A percentile compares a stretch with the other conserved stretches of the same genome.
These are phyloP conservation scores for Ananas comosus DNA, from an alignment of 176 grass and related monocot species.

Conservation along the genomic window DNA sequence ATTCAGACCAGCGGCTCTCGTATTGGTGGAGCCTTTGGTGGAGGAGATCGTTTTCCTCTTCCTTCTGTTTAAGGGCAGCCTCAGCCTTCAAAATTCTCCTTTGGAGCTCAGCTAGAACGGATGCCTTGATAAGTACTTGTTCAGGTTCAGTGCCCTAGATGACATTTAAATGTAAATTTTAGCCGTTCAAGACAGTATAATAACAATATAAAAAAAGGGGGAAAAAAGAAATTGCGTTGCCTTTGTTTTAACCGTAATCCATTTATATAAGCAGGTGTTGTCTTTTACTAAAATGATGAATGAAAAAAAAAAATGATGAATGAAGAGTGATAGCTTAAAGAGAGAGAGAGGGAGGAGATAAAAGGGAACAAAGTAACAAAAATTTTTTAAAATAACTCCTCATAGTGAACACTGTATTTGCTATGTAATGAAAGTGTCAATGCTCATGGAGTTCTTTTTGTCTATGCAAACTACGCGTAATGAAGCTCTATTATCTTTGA, in stretches of 20 bases:
- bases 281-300: too few relatives aligned
- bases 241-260: background rate
- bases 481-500: background rate
- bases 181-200: background rate
- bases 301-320: too few relatives aligned
- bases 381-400: background rate
- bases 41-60: constrained; percentile 90
- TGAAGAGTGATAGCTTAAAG: too few relatives aligned
- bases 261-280: background rate
- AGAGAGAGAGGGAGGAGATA: background rate
- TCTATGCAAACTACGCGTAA: background rate
- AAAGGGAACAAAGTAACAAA: constrained; percentile 5
- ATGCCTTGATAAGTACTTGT: constrained; percentile 70
- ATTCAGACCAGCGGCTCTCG: constrained; percentile 77
- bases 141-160: constrained; percentile 64
- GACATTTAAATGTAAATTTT: constrained; percentile 5
- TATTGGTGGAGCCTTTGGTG: constrained; percentile 75
- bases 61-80: constrained; percentile 57
- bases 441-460: too few relatives aligned
- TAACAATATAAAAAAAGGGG: background rate
- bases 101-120: constrained; percentile 77
- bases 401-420: too few relatives aligned
- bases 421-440: too few relatives aligned
- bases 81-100: constrained; percentile 64
- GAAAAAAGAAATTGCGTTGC: background rate